Conservation (phyloP, 768 basidiomycete genomes). For the Lactarius psammicola region DNA sequence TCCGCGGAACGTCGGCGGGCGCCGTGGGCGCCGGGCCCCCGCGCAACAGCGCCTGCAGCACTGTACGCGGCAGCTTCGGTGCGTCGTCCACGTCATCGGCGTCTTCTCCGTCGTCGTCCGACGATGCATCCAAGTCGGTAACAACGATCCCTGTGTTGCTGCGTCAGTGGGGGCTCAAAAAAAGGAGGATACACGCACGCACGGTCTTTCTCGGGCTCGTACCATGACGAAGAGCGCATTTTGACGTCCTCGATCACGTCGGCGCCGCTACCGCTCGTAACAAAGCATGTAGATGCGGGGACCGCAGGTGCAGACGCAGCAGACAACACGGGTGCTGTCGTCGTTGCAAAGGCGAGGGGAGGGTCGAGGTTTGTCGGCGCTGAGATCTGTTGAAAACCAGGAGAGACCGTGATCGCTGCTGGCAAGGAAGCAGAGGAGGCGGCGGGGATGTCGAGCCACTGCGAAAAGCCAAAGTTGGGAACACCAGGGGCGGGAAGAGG, state of each 20-base stretch:
- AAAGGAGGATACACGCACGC: conserved; percentile 1
- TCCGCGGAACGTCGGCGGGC: neutral
- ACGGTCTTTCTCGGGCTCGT: conserved; percentile 30
- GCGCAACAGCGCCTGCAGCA: conserved; percentile 15
- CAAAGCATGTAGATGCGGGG: too few species aligned
- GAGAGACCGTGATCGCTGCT: neutral
- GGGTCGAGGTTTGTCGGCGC: neutral
- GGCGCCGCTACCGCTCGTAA: too few species aligned
- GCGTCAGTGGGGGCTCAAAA: neutral
- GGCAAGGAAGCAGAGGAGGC: neutral
- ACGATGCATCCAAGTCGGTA: conserved; percentile 28
- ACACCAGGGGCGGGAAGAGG: neutral
- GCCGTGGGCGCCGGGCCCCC: neutral
- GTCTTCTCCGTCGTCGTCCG: conserved; percentile 28
- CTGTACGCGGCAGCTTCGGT: conserved; percentile 20
- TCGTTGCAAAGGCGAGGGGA: neutral
- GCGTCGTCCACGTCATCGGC: conserved; percentile 9
- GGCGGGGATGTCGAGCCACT: neutral
- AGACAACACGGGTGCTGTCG: too few species aligned
- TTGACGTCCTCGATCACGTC: conserved; percentile 15
- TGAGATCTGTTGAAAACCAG: neutral
- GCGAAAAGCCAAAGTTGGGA: neutral
- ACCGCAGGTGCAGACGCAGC: too few species aligned
- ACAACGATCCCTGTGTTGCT: conserved; percentile 25
- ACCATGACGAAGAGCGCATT: conserved; percentile 30